Evolutionary conservation across 2,329 filamentous ascomycete species (phyloP).

Genomic region (Juglanconis juglandina): DNA sequence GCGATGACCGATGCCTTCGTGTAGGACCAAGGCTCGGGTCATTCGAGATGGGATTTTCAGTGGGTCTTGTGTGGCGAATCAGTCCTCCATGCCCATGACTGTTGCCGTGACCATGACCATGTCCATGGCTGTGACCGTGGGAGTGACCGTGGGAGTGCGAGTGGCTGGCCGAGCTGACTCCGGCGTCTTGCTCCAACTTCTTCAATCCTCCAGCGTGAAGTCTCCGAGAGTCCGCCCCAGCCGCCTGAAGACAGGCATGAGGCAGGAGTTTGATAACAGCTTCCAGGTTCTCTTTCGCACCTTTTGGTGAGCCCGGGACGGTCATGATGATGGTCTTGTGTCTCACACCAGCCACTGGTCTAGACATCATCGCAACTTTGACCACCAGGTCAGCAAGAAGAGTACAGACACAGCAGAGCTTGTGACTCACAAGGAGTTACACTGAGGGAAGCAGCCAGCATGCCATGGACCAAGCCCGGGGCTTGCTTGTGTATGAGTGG

Average conservation of each 20-base stretch:
- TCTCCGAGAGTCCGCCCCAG: constrained; percentile 74
- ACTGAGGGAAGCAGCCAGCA: constrained; percentile 78
- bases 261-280: constrained; percentile 85
- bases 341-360: constrained; percentile 84
- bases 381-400: constrained; percentile 21
- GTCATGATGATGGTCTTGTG: constrained; percentile 81
- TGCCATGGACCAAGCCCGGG: constrained; percentile 88
- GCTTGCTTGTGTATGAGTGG: constrained; percentile 81
- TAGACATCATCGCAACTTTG: constrained; percentile 90
- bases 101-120: constrained; percentile 50
- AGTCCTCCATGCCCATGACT: constrained; percentile 57
- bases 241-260: constrained; percentile 88
- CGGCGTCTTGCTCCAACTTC: constrained; percentile 81
- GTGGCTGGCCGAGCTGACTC: constrained; percentile 42
- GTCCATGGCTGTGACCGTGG: constrained; percentile 54
- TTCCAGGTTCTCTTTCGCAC: constrained; percentile 88
- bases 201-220: constrained; percentile 78
- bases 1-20: constrained; percentile 76
- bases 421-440: constrained; percentile 79
- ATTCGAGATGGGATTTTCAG: constrained; percentile 56
- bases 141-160: constrained; percentile 35
- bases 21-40: constrained; percentile 60
- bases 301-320: constrained; percentile 90
- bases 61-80: constrained; percentile 68
- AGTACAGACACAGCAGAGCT: not conserved